phyloP scores from a whole-genome alignment of 495 filamentous ascomycete genomes.

The Elasticomyces elasticus region DNA sequence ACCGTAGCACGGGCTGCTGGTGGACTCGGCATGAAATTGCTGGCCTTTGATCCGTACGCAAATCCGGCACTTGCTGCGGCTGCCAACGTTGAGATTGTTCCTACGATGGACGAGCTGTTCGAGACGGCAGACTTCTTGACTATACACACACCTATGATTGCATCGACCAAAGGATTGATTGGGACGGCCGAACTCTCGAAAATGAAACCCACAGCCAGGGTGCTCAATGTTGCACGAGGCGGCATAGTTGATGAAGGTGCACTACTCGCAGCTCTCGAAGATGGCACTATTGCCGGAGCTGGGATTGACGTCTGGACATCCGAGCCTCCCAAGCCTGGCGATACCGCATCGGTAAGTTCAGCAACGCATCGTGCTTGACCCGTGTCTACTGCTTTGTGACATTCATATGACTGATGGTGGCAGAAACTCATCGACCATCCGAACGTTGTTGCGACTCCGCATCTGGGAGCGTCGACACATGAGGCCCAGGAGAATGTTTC shows the following conservation, averaged over 20 bases:
- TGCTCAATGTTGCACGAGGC: conserved; percentile 39
- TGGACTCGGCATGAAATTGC: conserved; percentile 57
- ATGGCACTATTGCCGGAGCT: conserved; percentile 58
- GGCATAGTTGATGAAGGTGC: conserved; percentile 65
- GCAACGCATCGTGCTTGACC: background rate
- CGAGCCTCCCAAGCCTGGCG: conserved; percentile 50
- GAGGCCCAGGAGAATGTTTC: conserved; percentile 70
- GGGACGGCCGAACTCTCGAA: conserved; percentile 47
- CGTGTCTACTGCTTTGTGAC: too few species aligned
- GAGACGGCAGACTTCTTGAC: conserved; percentile 59
- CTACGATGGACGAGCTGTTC: conserved; percentile 45
- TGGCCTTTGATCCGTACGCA: conserved; percentile 60
- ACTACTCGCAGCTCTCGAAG: conserved; percentile 54
- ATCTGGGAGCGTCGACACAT: conserved; percentile 63
- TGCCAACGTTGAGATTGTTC: conserved; percentile 48
- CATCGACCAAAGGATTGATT: conserved; percentile 58
- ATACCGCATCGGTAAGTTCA: conserved; percentile 32
- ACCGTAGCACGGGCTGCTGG: conserved; percentile 60
- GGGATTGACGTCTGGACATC: conserved; percentile 66
- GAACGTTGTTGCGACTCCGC: conserved; percentile 58
- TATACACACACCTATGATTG: conserved; percentile 64
- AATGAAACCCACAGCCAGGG: conserved; percentile 45
- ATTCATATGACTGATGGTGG: too few species aligned
- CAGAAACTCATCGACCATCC: conserved; percentile 40
- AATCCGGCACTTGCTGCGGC: conserved; percentile 47